Base-by-base conservation (phyloP, 2,329 filamentous ascomycete genomes). In the Cryphonectria japonica region DNA sequence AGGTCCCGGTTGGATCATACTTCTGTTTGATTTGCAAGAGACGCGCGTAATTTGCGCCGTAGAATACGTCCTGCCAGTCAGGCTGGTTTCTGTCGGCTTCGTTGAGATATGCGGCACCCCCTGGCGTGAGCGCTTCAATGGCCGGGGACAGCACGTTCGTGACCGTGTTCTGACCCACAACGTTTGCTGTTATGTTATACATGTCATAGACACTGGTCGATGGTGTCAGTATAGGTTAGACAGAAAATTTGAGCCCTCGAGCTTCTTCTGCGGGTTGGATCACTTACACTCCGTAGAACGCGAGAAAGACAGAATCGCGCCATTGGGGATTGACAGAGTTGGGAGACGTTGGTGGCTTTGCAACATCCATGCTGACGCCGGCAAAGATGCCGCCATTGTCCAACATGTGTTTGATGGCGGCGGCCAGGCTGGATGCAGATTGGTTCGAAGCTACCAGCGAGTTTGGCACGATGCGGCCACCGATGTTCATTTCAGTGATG, bases 1-100 rank as follows among this genome's bases (percentile, higher is more conserved):
- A 83, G 1, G 85, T 39, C 2, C 75, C 75, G 2, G 77, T 39
- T 5, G 81, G 76, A 75, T 85, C 85, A 74, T 82, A 84, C 66
- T 77, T 80, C 13, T 79, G 73, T 79, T 86, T 86, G 37, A 86
- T 77, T 0, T 41, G 64, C 19, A 78, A 37, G 52, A 83, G 71
- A 4, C 73, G 69, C 0, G 19, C 29, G 54, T 71, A 71, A 6
- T 66, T 71, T 4, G 50, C 1, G 43, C 70, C 70, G 9, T 69
- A 71, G 29, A 71, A 69, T 29, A 46, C 68, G 6, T 66, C 16
- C 29, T 69, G 66, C 69, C 69, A 71, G 4, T 69, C 19, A 8
- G 52, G 69, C 52, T 71, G 50, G 11, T 69, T 69, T 2, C 50
- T 4, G 43, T 69, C 67, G 1, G 61, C 78, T 29, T 71, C 69